phyloP scores from a whole-genome alignment of 83 land plant species.

The Thuja plicata region DNA sequence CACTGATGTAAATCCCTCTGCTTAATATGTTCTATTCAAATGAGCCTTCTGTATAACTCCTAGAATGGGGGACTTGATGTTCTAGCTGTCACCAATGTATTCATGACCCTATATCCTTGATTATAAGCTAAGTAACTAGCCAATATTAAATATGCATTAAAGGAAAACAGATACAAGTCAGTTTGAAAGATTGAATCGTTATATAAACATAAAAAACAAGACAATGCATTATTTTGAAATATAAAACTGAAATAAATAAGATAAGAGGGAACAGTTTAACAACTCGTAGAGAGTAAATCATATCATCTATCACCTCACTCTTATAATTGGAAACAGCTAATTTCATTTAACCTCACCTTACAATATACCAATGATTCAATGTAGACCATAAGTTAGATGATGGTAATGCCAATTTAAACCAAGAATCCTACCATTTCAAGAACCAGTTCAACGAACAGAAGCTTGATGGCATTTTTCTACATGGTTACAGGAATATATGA shows the following conservation, averaged over 20 bases:
- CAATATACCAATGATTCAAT: too few species aligned
- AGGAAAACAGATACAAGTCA: not conserved
- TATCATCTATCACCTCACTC: not conserved
- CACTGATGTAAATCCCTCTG: not conserved
- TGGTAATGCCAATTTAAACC: not conserved
- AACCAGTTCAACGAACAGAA: not conserved
- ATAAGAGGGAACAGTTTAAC: not conserved
- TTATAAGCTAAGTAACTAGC: too few species aligned
- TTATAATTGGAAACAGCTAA: not conserved
- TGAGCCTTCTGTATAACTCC: not conserved
- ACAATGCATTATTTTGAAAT: not conserved
- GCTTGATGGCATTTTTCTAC: not conserved
- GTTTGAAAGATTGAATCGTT: not conserved
- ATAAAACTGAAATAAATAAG: not conserved
- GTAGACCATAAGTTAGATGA: not conserved
- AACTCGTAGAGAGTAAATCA: not conserved
- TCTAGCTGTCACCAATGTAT: not conserved
- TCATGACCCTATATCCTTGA: not conserved
- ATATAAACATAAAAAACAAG: too few species aligned
- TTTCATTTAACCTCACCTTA: not conserved
- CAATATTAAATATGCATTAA: too few species aligned
- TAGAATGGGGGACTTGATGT: not conserved
- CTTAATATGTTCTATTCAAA: not conserved
- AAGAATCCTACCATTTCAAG: not conserved
- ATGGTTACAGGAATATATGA: not conserved